Conservation (phyloP, 1,139 yeast species). For the Sugiyamaella paludigena region DNA sequence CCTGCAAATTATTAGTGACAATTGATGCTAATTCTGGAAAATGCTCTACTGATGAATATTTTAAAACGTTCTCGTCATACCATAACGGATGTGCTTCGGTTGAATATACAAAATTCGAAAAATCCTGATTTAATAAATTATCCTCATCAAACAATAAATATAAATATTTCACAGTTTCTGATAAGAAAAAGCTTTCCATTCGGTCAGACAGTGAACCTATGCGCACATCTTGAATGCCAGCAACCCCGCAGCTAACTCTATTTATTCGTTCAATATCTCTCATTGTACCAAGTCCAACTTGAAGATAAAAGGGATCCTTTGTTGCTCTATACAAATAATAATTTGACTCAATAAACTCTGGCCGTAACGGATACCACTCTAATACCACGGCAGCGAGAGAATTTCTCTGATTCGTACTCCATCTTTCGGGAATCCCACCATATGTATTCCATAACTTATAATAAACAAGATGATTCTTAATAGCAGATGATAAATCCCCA, state of each 20-base stretch:
- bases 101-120: slow-evolving; percentile 69
- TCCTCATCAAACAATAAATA: slow-evolving; percentile 71
- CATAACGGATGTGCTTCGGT: slow-evolving; percentile 95
- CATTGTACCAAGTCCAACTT: slow-evolving; percentile 67
- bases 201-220: slow-evolving; percentile 66
- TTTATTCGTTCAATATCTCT: slow-evolving; percentile 52
- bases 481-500: slow-evolving; percentile 71
- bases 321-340: slow-evolving; percentile 84
- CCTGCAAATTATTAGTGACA: slow-evolving; percentile 7
- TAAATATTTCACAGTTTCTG: slow-evolving; percentile 84
- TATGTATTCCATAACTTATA: slow-evolving; percentile 77
- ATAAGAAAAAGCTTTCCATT: slow-evolving; percentile 88
- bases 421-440: slow-evolving; percentile 84
- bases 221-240: slow-evolving; percentile 70
- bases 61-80: slow-evolving; percentile 42
- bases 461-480: slow-evolving; percentile 59
- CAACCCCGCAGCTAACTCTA: slow-evolving; percentile 70
- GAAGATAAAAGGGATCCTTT: slow-evolving; percentile 75
- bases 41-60: slow-evolving; percentile 24
- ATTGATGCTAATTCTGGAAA: slow-evolving; percentile 19
- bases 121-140: slow-evolving; percentile 52
- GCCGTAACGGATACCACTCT: slow-evolving; percentile 92
- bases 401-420: slow-evolving; percentile 48
- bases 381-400: slow-evolving; percentile 39
- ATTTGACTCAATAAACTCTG: slow-evolving; percentile 87